A percentile compares a stretch with the other conserved stretches of the same genome.
These are phyloP conservation scores for Apiospora koreana DNA, from an alignment of 2,329 filamentous ascomycete species.

Conservation along the genomic window DNA sequence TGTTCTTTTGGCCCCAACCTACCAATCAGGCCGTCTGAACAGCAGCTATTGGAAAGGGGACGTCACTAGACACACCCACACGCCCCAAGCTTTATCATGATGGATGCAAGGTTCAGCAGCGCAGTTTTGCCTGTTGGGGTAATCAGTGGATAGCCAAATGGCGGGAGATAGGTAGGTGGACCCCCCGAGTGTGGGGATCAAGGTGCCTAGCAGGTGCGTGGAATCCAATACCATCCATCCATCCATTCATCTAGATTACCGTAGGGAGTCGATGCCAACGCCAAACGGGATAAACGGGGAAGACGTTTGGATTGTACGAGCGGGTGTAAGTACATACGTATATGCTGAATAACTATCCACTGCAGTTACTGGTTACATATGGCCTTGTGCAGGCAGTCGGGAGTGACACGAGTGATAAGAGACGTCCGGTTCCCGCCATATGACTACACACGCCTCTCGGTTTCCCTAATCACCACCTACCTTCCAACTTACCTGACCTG, in stretches of 20 bases:
- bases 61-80: slow-evolving; percentile 1
- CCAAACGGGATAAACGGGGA: background rate
- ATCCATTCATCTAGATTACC: background rate
- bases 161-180: background rate
- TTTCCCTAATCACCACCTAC: background rate
- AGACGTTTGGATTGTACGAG: background rate
- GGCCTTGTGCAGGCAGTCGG: background rate
- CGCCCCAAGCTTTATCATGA: slow-evolving; percentile 8
- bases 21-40: background rate
- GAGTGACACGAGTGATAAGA: background rate
- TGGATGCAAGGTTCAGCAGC: background rate
- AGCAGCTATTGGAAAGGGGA: background rate
- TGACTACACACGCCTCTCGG: background rate
- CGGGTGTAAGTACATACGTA: background rate
- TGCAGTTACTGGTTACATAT: too few relatives aligned
- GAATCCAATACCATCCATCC: background rate
- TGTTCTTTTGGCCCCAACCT: background rate
- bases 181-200: background rate
- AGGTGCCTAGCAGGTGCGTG: background rate
- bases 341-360: background rate
- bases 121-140: background rate
- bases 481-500: background rate
- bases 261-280: background rate
- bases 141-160: too few relatives aligned
- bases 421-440: slow-evolving; percentile 1